Percentiles rank a stretch among this genome's conserved stretches.
Evolutionary conservation across 164 flowering plant species (phyloP).

Genomic region (Malania oleifera): DNA sequence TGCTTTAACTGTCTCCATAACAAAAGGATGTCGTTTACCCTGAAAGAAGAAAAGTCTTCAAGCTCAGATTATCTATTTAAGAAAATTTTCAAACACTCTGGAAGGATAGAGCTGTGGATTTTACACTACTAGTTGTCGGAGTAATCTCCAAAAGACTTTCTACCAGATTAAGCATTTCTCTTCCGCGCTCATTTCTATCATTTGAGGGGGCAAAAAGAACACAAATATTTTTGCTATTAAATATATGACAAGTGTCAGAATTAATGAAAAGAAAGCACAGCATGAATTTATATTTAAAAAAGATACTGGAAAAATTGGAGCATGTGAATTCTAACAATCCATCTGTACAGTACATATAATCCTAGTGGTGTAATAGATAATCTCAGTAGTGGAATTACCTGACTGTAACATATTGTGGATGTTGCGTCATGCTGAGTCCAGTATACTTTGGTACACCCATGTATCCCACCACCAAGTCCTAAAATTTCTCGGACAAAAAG

Average conservation of each 20-base stretch:
- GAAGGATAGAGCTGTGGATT: slow-evolving; percentile 1
- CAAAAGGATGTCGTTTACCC: slow-evolving; percentile 85
- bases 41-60: slow-evolving; percentile 21
- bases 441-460: slow-evolving; percentile 97
- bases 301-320: too few relatives aligned
- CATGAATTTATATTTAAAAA: background rate
- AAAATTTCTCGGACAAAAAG: slow-evolving; percentile 6
- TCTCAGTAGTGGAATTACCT: slow-evolving; percentile 38
- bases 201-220: slow-evolving; percentile 8
- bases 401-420: slow-evolving; percentile 97
- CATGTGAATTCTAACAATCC: too few relatives aligned
- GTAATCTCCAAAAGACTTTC: slow-evolving; percentile 72
- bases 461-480: slow-evolving; percentile 99
- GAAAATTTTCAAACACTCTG: slow-evolving; percentile 1
- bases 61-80: background rate
- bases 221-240: background rate
- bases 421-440: slow-evolving; percentile 87
- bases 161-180: slow-evolving; percentile 82
- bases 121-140: slow-evolving; percentile 76
- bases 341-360: background rate
- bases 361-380: too few relatives aligned
- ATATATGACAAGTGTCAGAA: background rate
- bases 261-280: background rate
- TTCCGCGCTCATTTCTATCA: slow-evolving; percentile 89
- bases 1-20: slow-evolving; percentile 88